Conservation (phyloP, 805 yeast species). For the Candida sanyiensis region DNA sequence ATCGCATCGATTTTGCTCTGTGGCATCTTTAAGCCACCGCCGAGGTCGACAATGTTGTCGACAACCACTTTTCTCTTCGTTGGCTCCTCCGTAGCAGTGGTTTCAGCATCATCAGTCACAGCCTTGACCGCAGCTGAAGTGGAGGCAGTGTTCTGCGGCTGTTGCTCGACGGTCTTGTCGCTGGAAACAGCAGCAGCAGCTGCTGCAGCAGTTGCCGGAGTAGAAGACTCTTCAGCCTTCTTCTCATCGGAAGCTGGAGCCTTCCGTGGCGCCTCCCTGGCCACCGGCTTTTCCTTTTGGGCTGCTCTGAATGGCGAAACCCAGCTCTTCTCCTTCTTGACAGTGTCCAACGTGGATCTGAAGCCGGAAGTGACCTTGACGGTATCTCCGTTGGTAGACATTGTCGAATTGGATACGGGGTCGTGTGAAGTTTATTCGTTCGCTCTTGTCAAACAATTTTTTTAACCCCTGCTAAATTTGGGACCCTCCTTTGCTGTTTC, state of each 20-base stretch:
- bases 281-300: neutral
- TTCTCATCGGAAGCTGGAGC: neutral
- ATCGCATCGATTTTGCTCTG: slow-evolving; percentile 24
- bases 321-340: slow-evolving; percentile 24
- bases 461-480: too few relatives aligned
- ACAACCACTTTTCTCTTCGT: slow-evolving; percentile 17
- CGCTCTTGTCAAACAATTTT: neutral
- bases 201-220: neutral
- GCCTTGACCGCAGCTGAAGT: neutral
- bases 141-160: neutral
- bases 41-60: slow-evolving; percentile 24
- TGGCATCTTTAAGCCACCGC: slow-evolving; percentile 26
- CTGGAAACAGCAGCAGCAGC: neutral
- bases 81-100: slow-evolving; percentile 1
- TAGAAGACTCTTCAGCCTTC: neutral
- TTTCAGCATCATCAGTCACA: slow-evolving; percentile 3
- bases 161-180: neutral
- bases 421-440: too few relatives aligned
- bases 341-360: slow-evolving; percentile 19
- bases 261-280: neutral
- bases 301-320: slow-evolving; percentile 25
- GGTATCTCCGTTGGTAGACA: neutral
- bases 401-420: neutral
- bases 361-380: slow-evolving; percentile 8
- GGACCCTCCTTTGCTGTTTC: too few relatives aligned